Conservation (phyloP, 768 basidiomycete species). For the Scleroderma bovista region DNA sequence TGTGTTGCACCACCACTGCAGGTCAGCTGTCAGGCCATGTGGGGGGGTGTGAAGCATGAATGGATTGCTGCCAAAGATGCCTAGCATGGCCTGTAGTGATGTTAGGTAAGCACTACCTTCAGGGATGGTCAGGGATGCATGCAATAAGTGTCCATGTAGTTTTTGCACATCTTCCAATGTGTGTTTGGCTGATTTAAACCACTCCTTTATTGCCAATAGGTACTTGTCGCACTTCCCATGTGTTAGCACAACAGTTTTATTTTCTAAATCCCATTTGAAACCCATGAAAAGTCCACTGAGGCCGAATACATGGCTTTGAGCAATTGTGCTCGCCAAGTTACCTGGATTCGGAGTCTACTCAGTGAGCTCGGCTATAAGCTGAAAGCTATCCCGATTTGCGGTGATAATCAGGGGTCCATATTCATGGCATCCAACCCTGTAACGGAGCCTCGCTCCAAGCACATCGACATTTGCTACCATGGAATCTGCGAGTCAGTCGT, state of each 20-base stretch:
- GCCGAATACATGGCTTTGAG: no score
- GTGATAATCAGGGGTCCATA: no score
- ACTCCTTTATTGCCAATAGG: conserved; percentile 1
- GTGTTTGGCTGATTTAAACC: neutral
- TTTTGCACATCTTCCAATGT: neutral
- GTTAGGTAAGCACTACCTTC: conserved; percentile 36
- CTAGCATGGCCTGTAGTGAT: conserved; percentile 32
- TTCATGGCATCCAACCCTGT: no score
- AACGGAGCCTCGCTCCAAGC: no score
- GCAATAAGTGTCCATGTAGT: conserved; percentile 35
- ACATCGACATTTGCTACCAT: no score
- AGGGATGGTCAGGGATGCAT: conserved; percentile 28
- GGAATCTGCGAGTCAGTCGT: no score
- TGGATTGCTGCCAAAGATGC: conserved; percentile 22
- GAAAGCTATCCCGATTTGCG: no score
- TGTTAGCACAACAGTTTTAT: neutral
- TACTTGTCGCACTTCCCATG: neutral
- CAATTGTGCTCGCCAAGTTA: no score
- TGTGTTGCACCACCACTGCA: neutral
- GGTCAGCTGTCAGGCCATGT: conserved; percentile 11
- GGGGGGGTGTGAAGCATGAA: conserved; percentile 21
- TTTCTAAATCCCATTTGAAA: conserved; percentile 27
- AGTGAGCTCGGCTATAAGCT: no score
- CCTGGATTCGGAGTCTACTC: no score
- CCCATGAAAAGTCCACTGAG: no score